A percentile compares a stretch with the other conserved stretches of the same genome.
Conservation (phyloP, 164 flowering plant genomes). For the Platanus orientalis region DNA sequence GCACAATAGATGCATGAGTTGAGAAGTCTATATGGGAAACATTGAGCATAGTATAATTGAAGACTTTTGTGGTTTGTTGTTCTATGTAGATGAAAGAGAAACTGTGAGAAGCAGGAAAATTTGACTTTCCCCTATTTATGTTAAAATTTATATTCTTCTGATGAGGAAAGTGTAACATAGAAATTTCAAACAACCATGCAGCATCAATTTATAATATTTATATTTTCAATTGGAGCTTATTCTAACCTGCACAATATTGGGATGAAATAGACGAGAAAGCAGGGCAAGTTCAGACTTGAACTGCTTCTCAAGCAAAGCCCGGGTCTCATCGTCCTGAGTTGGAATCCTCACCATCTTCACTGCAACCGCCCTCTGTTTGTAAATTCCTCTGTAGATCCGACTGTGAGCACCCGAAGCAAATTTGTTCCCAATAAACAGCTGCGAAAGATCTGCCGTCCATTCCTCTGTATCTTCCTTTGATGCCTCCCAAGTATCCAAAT, state of each 20-base stretch:
- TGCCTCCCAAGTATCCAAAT: slow-evolving; percentile 60
- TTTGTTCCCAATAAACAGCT: slow-evolving; percentile 89
- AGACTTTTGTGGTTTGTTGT: neutral
- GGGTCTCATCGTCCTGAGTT: slow-evolving; percentile 63
- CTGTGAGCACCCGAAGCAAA: slow-evolving; percentile 97
- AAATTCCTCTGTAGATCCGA: slow-evolving; percentile 85
- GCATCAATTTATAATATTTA: neutral
- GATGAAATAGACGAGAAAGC: slow-evolving; percentile 85
- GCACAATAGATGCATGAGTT: too few relatives aligned
- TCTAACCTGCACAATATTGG: slow-evolving; percentile 84
- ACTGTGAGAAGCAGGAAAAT: too few relatives aligned
- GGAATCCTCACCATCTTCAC: slow-evolving; percentile 92
- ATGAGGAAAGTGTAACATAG: neutral
- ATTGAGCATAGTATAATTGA: neutral
- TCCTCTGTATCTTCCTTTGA: slow-evolving; percentile 64
- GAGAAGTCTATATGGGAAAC: neutral
- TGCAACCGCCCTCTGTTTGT: slow-evolving; percentile 96
- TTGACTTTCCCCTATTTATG: too few relatives aligned
- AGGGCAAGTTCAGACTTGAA: slow-evolving; percentile 84
- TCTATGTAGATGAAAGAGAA: neutral
- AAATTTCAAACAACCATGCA: neutral
- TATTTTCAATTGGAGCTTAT: slow-evolving; percentile 1
- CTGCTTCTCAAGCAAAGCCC: slow-evolving; percentile 66
- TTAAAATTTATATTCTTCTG: too few relatives aligned
- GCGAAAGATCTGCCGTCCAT: slow-evolving; percentile 95